phyloP scores from a whole-genome alignment of 805 yeast genomes.

The Candida maesae region DNA sequence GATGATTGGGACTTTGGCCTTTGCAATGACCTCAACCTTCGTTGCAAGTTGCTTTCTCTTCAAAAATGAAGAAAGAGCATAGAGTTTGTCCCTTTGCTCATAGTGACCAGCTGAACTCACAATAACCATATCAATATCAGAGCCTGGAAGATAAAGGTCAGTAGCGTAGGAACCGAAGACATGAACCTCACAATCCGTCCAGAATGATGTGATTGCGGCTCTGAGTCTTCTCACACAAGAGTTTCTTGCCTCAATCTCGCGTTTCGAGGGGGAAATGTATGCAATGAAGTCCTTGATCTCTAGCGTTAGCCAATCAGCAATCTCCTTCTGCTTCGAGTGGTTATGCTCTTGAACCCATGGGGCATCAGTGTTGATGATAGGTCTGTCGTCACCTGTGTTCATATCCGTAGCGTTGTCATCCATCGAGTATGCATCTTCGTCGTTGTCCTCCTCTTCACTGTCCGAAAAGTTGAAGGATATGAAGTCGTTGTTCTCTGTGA shows the following conservation, averaged over 20 bases:
- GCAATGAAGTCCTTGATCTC: slow-evolving; percentile 83
- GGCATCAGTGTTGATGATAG: slow-evolving; percentile 28
- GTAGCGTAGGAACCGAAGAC: slow-evolving; percentile 96
- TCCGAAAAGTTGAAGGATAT: slow-evolving; percentile 36
- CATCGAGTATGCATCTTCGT: slow-evolving; percentile 27
- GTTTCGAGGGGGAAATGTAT: slow-evolving; percentile 79
- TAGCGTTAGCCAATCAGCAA: slow-evolving; percentile 81
- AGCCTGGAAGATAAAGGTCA: slow-evolving; percentile 87
- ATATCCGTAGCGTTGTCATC: slow-evolving; percentile 25
- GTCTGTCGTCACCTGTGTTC: slow-evolving; percentile 9
- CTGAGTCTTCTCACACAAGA: slow-evolving; percentile 58
- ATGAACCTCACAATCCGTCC: slow-evolving; percentile 77
- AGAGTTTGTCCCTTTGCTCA: slow-evolving; percentile 62
- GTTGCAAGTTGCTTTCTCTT: slow-evolving; percentile 59
- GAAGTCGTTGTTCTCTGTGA: slow-evolving; percentile 38
- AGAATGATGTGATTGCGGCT: slow-evolving; percentile 45
- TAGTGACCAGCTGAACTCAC: slow-evolving; percentile 55
- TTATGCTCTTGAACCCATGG: slow-evolving; percentile 83
- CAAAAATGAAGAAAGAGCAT: slow-evolving; percentile 67
- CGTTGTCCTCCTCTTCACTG: slow-evolving; percentile 20
- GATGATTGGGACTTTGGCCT: slow-evolving; percentile 91
- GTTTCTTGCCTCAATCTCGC: slow-evolving; percentile 68
- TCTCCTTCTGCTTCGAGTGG: slow-evolving; percentile 70
- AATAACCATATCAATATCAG: slow-evolving; percentile 93
- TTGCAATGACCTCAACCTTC: slow-evolving; percentile 79